Base-by-base conservation (phyloP, 2,329 filamentous ascomycete genomes). In the Aspergillus phoenicis region DNA sequence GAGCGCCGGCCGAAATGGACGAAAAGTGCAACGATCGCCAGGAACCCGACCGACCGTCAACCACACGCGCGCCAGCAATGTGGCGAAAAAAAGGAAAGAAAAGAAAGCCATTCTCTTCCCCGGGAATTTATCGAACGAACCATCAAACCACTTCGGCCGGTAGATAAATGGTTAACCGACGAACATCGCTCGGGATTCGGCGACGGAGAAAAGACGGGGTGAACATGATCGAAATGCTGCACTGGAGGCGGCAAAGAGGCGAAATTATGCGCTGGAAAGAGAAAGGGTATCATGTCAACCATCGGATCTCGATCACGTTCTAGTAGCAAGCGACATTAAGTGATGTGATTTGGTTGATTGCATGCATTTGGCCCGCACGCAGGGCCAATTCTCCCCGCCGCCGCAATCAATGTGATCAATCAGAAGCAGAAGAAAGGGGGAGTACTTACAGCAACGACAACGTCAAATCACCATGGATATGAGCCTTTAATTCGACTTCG, bases 381-480 rank as follows among this genome's bases (percentile, higher is more conserved):
- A 36, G 33, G 33, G 8, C 33, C 11, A 11, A 33, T 17, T 17
- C 26, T 17, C 26, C n/a, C 47, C 26, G 11, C 33, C 33, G 33
- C 33, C 15, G n/a, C 47, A 51, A 51, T 30, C 26, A 17, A 33
- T 36, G 33, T 36, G 11, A 36, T 36, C 17, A 33, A 22, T 57
- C 11, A 36, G 13, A 61, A 59, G 24, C 56, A 57, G 47, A 49
- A 38, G 22, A 26, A 52, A 36, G 4, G 48, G 45, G 28, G 26
- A 24, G 49, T 11, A 78, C 77, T 74, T 75, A 80, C 78, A 80
- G 71, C 45, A 80, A 68, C 58, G 75, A 84, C 57, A 87, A 71
- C n/a, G 85, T 87, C 62, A 87, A 75, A 68, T 87, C 85, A 76
- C 85, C 85, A 64, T 87, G 84, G 66, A 87, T 87, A 74, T 85